A percentile compares a stretch with the other conserved stretches of the same genome.
These are phyloP conservation scores for Apiotrichum brassicae DNA, from an alignment of 1,284 basidiomycete genomes.

Conservation along the genomic window DNA sequence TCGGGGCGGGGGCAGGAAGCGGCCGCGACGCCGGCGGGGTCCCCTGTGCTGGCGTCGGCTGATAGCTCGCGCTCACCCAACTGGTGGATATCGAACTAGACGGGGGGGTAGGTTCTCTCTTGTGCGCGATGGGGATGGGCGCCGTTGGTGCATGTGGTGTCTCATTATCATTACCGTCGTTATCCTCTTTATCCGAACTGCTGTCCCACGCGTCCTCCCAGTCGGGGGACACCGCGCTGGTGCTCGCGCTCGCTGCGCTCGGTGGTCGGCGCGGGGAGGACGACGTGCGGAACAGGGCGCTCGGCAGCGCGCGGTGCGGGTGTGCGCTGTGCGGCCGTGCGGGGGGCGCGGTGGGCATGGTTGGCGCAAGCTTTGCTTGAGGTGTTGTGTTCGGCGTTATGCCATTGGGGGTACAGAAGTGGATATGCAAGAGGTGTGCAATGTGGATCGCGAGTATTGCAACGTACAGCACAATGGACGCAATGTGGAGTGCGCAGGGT, in stretches of 20 bases:
- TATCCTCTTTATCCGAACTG: slow-evolving; percentile 56
- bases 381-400: no score
- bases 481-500: no score
- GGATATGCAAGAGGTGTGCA: background rate
- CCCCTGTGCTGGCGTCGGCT: slow-evolving; percentile 28
- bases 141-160: background rate
- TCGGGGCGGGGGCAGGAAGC: background rate
- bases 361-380: no score
- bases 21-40: slow-evolving; percentile 12
- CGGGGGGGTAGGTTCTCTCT: background rate
- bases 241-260: background rate
- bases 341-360: slow-evolving; percentile 28
- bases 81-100: slow-evolving; percentile 24
- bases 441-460: slow-evolving; percentile 1
- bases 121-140: slow-evolving; percentile 2
- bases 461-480: background rate
- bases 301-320: slow-evolving; percentile 28
- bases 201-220: slow-evolving; percentile 88
- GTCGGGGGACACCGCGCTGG: slow-evolving; percentile 45
- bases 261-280: slow-evolving; percentile 7
- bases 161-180: background rate
- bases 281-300: slow-evolving; percentile 12
- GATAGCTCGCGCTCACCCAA: slow-evolving; percentile 31
- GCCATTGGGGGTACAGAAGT: no score
- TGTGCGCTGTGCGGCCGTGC: slow-evolving; percentile 43